A percentile compares a stretch with the other conserved stretches of the same genome.
These are phyloP conservation scores for Piloderma croceum DNA, from an alignment of 768 basidiomycete species.

Conservation along the genomic window DNA sequence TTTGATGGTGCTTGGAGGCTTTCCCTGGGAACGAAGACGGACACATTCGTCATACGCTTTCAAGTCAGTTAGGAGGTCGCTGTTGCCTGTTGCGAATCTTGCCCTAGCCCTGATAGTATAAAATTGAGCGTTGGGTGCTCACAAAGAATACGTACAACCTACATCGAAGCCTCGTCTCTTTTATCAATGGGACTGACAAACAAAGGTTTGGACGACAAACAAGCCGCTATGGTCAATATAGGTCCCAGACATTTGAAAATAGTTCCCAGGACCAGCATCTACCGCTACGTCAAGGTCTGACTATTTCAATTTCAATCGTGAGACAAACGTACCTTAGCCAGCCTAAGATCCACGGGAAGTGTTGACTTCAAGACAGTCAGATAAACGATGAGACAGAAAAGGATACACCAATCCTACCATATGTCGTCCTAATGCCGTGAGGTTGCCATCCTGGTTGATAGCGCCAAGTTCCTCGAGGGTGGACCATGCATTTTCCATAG, in stretches of 20 bases:
- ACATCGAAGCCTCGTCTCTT: slow-evolving; percentile 75
- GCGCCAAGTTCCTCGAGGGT: slow-evolving; percentile 77
- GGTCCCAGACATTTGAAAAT: slow-evolving; percentile 83
- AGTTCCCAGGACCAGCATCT: slow-evolving; percentile 85
- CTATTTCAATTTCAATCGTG: background rate
- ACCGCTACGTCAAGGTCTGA: no score
- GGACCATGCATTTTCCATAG: slow-evolving; percentile 73
- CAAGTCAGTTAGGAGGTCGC: slow-evolving; percentile 81
- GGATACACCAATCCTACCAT: slow-evolving; percentile 40
- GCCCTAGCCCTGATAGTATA: slow-evolving; percentile 53
- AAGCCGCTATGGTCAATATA: slow-evolving; percentile 74
- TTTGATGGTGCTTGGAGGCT: slow-evolving; percentile 39
- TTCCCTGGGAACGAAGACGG: slow-evolving; percentile 44
- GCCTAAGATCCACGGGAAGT: slow-evolving; percentile 82
- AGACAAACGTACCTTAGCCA: slow-evolving; percentile 68
- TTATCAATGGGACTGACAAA: slow-evolving; percentile 80
- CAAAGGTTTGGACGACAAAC: slow-evolving; percentile 82
- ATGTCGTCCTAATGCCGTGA: slow-evolving; percentile 82
- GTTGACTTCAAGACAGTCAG: slow-evolving; percentile 46
- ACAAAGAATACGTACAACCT: slow-evolving; percentile 13
- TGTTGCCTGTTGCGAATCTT: slow-evolving; percentile 63
- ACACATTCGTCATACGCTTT: slow-evolving; percentile 66
- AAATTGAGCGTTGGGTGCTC: background rate
- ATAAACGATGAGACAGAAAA: slow-evolving; percentile 1
- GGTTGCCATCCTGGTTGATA: slow-evolving; percentile 50